Conservation (phyloP, 306 rosid genomes). For the Sicyos edulis region DNA sequence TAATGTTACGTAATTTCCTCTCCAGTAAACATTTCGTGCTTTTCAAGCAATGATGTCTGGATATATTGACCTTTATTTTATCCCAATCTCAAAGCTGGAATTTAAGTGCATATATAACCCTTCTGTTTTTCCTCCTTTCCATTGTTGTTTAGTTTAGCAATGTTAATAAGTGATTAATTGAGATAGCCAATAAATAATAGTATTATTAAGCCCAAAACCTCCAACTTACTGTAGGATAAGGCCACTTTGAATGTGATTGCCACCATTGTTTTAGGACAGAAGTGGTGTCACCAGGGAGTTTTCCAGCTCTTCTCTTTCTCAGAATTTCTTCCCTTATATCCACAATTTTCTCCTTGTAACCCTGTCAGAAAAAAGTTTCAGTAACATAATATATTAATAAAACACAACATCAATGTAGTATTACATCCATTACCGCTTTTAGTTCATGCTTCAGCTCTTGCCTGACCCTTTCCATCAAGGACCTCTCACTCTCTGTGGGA, state of each 20-base stretch:
- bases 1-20: neutral
- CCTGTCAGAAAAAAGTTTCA: constrained; percentile 32
- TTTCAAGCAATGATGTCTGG: neutral
- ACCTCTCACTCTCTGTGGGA: constrained; percentile 95
- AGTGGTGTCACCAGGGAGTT: constrained; percentile 97
- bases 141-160: no score
- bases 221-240: constrained; percentile 84
- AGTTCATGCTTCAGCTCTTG: constrained; percentile 91
- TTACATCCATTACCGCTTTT: constrained; percentile 49
- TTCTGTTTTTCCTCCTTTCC: neutral
- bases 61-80: neutral
- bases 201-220: constrained; percentile 7
- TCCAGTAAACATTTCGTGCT: neutral
- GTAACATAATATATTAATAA: neutral
- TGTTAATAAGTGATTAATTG: neutral
- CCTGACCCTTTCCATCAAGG: constrained; percentile 96
- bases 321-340: constrained; percentile 94
- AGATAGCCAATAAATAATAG: neutral
- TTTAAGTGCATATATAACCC: neutral
- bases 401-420: constrained; percentile 12
- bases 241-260: constrained; percentile 97
- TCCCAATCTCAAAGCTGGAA: neutral
- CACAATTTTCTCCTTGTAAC: constrained; percentile 92
- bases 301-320: constrained; percentile 98
- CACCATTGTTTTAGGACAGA: constrained; percentile 95